phyloP scores from a whole-genome alignment of 139 green algal species.

The Dunaliella primolecta region DNA sequence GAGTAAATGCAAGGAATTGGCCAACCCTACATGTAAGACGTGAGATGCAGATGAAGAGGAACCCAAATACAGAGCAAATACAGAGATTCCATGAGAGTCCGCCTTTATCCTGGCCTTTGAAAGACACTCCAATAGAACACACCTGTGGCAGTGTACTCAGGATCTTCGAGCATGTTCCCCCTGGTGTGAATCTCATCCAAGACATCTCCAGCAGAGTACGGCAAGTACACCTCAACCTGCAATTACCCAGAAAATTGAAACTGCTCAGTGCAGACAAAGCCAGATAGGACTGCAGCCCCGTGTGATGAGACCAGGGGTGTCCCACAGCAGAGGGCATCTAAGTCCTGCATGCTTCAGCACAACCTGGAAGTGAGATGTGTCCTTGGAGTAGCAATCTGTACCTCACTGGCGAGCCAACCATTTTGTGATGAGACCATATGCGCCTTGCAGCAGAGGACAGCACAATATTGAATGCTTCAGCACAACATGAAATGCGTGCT shows the following conservation, averaged over 20 bases:
- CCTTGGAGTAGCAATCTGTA: not conserved
- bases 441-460: too few species aligned
- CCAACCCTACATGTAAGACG: not conserved
- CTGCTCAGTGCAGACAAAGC: too few species aligned
- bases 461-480: too few species aligned
- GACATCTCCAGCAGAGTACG: conserved; percentile 37
- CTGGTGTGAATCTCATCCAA: conserved; percentile 26
- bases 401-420: not conserved
- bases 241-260: not conserved
- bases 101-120: not conserved
- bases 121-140: not conserved
- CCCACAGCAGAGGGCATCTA: not conserved
- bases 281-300: not conserved
- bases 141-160: conserved; percentile 8
- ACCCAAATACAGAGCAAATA: not conserved
- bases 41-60: not conserved
- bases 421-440: too few species aligned
- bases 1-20: too few species aligned
- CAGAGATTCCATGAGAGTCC: not conserved
- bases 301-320: not conserved
- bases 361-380: not conserved
- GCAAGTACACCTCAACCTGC: conserved; percentile 30
- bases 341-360: not conserved
- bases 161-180: not conserved
- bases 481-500: too few species aligned